Evolutionary conservation across 2,329 filamentous ascomycete genomes (phyloP), one percentile per base, ranked within the genome.

Genomic region (Paraphaeosphaeria sporulosa): DNA sequence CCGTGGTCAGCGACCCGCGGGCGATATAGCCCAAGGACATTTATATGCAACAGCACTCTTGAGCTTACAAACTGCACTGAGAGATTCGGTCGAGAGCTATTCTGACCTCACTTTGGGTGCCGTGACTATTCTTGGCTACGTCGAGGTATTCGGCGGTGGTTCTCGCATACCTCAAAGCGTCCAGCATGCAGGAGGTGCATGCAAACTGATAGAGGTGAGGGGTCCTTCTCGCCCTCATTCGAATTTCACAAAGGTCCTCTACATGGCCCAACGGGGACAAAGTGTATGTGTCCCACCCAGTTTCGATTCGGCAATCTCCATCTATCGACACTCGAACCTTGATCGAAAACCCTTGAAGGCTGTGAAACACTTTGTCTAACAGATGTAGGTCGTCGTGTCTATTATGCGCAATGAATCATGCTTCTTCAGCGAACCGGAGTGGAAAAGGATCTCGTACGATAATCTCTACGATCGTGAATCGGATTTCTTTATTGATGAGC

Each of bases 31-130:
- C 32, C 57, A 59, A 25, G 44, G 15, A 19, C 56, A 40, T 17
- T 25, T 56, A 2, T 60, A 60, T 36, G 46, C 46, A n/a, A 55
- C 34, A 30, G 38, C 51, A 23, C 38, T 62, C 17, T 19, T 55
- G 2, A 42, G 27, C 30, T 30, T 55, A 21, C 46, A 48, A 32
- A 34, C 15, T n/a, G 56, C 54, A 17, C 46, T 62, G 17, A 30
- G 30, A 23, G 56, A 62, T 25, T 51, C 50, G n/a, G 43, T 55
- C 2, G 56, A 56, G 42, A 27, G 56, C 21, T 56, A 51, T 21
- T 55, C 56, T 5, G 60, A 62, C 32, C 55, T 59, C 15, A 59
- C 57, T n/a, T 47, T 62, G 9, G 52, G 43, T 13, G 60, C 60
- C 23, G 60, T 62, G 8, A 46, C 40, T 21, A 44, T 62, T 1